phyloP scores from a whole-genome alignment of 1,284 basidiomycete species.

The Cutaneotrichosporon dermatis region DNA sequence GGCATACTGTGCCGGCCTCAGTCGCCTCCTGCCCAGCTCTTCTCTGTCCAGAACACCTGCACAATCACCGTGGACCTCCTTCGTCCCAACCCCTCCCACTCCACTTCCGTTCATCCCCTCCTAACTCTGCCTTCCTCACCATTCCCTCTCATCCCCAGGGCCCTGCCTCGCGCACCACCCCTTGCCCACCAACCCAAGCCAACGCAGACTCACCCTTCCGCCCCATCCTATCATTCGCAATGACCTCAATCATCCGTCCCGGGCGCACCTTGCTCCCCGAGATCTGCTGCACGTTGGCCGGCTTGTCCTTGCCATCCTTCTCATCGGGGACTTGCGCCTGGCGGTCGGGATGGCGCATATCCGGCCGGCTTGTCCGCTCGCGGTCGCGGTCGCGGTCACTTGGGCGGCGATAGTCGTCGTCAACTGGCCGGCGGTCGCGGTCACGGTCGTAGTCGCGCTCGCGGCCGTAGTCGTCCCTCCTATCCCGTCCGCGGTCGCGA shows the following conservation, averaged over 20 bases:
- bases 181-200: too few relatives aligned
- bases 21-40: too few relatives aligned
- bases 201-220: slow-evolving; percentile 67
- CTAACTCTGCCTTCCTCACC: neutral
- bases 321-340: neutral
- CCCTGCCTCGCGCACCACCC: too few relatives aligned
- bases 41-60: too few relatives aligned
- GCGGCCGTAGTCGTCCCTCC: slow-evolving; percentile 5
- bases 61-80: too few relatives aligned
- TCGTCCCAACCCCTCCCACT: too few relatives aligned
- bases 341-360: slow-evolving; percentile 6
- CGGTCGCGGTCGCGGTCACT: slow-evolving; percentile 17
- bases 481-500: neutral
- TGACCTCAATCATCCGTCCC: slow-evolving; percentile 63
- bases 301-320: slow-evolving; percentile 4
- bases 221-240: slow-evolving; percentile 94
- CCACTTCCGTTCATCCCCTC: too few relatives aligned
- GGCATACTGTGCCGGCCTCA: too few relatives aligned
- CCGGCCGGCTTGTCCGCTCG: neutral
- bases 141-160: too few relatives aligned
- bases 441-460: slow-evolving; percentile 17
- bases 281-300: neutral
- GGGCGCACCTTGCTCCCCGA: slow-evolving; percentile 16
- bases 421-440: neutral
- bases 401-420: slow-evolving; percentile 2